These are phyloP conservation scores for Capronia coronata DNA, from an alignment of 2,329 filamentous ascomycete species.

Conservation along the genomic window DNA sequence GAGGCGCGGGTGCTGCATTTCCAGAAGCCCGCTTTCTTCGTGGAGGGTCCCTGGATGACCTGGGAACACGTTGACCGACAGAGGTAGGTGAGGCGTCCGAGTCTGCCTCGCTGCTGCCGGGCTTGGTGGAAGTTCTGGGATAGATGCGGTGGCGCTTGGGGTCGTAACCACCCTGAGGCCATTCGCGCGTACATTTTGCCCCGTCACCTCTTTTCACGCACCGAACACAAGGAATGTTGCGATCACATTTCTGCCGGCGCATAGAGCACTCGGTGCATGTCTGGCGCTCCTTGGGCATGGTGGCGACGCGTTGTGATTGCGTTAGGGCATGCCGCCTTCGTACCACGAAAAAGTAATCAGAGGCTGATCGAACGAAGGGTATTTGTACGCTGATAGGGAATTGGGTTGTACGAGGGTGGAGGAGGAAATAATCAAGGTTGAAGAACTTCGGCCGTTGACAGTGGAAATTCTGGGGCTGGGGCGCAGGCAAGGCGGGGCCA, in stretches of 20 bases:
- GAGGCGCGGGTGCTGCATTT: conserved; percentile 11
- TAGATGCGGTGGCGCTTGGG: conserved; percentile 27
- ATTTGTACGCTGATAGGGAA: background rate
- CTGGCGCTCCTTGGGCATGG: conserved; percentile 26
- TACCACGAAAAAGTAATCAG: background rate
- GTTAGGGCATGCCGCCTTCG: background rate
- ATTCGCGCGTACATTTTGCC: conserved; percentile 33
- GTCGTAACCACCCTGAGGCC: conserved; percentile 27
- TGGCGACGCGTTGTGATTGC: background rate
- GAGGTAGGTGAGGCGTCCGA: conserved; percentile 7
- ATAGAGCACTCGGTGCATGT: conserved; percentile 30
- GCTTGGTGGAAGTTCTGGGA: conserved; percentile 18
- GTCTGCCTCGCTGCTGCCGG: conserved; percentile 3
- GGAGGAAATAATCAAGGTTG: too few relatives aligned
- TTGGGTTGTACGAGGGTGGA: conserved; percentile 4
- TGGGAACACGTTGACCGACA: background rate
- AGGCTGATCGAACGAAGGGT: background rate
- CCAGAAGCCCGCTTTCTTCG: conserved; percentile 15
- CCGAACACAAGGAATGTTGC: conserved; percentile 37
- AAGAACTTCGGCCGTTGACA: background rate
- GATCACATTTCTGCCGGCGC: conserved; percentile 34
- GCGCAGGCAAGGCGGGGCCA: background rate
- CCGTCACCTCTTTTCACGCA: conserved; percentile 37
- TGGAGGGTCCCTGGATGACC: conserved; percentile 12
- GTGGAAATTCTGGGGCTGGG: too few relatives aligned